These are phyloP conservation scores for bread wheat (Triticum aestivum) DNA, from an alignment of 176 grass and related monocot species.

Conservation along the genomic window IWGSC_CS_RefSeq_v2.1 NC_057814.1:137897521-137898020, in stretches of 20 bases:
- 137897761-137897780: conserved; percentile 81
- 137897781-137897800: conserved; percentile 86
- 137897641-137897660: conserved; percentile 79
- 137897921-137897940: conserved; percentile 94
- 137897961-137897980: conserved; percentile 88
- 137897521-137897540: conserved; percentile 98
- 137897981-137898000: conserved; percentile 66
- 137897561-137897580: conserved; percentile 98
- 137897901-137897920: conserved; percentile 96
- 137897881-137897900: conserved; percentile 87
- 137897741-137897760: conserved; percentile 96
- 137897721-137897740: conserved; percentile 90
- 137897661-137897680: conserved; percentile 95
- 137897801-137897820: conserved; percentile 79
- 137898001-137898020: conserved; percentile 84
- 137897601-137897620: conserved; percentile 96
- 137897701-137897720: conserved; percentile 96
- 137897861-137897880: conserved; percentile 78
- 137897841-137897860: conserved; percentile 98
- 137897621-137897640: conserved; percentile 98
- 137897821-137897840: conserved; percentile 95
- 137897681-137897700: conserved; percentile 91
- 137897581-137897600: conserved; percentile 98
- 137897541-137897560: conserved; percentile 96
- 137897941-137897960: conserved; percentile 81